Conservation (phyloP, 495 filamentous ascomycete genomes). For the Annulohypoxylon stygium region DNA sequence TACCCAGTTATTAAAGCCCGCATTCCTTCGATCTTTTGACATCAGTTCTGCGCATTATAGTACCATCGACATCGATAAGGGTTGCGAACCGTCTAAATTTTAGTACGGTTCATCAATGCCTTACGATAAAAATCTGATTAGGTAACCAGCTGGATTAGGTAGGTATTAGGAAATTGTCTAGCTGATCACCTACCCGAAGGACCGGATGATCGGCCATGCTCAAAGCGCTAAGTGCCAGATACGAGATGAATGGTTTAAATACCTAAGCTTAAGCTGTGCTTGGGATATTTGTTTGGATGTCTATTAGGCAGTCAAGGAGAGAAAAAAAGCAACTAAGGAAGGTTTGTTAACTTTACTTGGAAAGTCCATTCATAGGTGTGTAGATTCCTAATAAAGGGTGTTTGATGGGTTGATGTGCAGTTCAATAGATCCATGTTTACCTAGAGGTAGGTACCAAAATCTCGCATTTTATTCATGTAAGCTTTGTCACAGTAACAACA, state of each 20-base stretch:
- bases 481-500: too few relatives aligned
- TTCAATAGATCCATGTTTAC: too few relatives aligned
- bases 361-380: too few relatives aligned
- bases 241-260: constrained; percentile 1
- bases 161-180: background rate
- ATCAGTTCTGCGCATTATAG: background rate
- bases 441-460: too few relatives aligned
- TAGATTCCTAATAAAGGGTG: too few relatives aligned
- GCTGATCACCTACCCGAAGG: constrained; percentile 7
- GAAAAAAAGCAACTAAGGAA: background rate
- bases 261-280: background rate
- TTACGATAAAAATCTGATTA: background rate
- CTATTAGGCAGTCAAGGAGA: background rate
- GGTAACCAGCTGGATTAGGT: background rate
- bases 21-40: background rate
- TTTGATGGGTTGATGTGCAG: too few relatives aligned
- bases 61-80: background rate
- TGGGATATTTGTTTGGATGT: background rate
- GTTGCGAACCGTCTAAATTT: background rate
- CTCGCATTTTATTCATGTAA: too few relatives aligned
- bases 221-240: constrained; percentile 2
- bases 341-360: background rate
- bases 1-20: constrained; percentile 9
- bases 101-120: constrained; percentile 9
- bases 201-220: background rate